phyloP scores from a whole-genome alignment of 2,329 filamentous ascomycete genomes.

The Talaromyces sp. region DNA sequence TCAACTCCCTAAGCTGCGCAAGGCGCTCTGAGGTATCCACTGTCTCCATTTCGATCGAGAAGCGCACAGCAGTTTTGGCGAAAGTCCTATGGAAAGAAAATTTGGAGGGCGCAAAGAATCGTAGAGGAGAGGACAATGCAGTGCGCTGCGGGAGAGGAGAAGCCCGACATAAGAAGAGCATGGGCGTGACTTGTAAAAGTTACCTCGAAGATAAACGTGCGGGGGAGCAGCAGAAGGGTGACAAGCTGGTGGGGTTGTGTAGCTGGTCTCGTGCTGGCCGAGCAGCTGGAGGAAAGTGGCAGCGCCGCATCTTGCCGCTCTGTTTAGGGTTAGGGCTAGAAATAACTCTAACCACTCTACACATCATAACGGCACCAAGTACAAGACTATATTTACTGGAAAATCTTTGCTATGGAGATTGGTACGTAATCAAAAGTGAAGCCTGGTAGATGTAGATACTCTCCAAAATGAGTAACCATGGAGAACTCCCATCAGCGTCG shows the following conservation, averaged over 20 bases:
- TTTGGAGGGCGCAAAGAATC: slow-evolving; percentile 21
- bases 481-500: neutral
- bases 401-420: neutral
- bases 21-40: slow-evolving; percentile 78
- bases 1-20: slow-evolving; percentile 72
- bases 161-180: slow-evolving; percentile 36
- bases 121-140: slow-evolving; percentile 24
- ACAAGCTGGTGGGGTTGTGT: slow-evolving; percentile 9
- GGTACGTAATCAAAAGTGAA: neutral
- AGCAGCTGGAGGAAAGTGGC: neutral
- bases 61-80: slow-evolving; percentile 36
- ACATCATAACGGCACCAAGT: no score
- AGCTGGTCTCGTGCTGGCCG: slow-evolving; percentile 9
- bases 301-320: slow-evolving; percentile 15
- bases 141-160: slow-evolving; percentile 30
- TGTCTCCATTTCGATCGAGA: slow-evolving; percentile 63
- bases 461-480: neutral
- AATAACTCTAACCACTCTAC: no score
- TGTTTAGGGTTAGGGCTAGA: no score
- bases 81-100: slow-evolving; percentile 29
- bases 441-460: neutral
- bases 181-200: slow-evolving; percentile 23
- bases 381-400: neutral
- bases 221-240: neutral
- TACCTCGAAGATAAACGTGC: neutral